These are phyloP conservation scores for Geranium incanum DNA, from an alignment of 441 rosid genomes.

Conservation along the genomic window DNA sequence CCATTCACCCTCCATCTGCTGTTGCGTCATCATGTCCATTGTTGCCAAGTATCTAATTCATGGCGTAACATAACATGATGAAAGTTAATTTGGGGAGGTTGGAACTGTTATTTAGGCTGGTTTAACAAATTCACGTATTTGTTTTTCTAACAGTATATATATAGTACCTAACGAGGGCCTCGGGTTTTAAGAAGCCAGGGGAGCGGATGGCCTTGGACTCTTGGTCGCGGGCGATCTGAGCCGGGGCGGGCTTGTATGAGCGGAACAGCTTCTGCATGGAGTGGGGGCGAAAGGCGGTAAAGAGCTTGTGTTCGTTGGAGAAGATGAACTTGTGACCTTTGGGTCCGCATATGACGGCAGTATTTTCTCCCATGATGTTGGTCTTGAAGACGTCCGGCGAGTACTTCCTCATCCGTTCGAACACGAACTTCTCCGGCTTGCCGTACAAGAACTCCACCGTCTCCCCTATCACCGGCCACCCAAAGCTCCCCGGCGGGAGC, in stretches of 20 bases:
- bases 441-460: constrained; percentile 21
- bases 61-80: no score
- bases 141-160: no score
- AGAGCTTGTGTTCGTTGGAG: constrained; percentile 29
- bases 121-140: no score
- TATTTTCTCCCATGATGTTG: constrained; percentile 26
- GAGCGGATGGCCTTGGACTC: constrained; percentile 16
- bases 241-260: constrained; percentile 10
- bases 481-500: constrained; percentile 27
- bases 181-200: constrained; percentile 26
- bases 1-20: constrained; percentile 19
- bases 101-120: no score
- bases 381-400: constrained; percentile 28
- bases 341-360: constrained; percentile 25
- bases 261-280: constrained; percentile 32
- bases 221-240: background rate
- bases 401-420: constrained; percentile 25
- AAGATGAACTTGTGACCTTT: constrained; percentile 29
- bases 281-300: constrained; percentile 26
- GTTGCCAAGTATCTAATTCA: no score
- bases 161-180: constrained; percentile 24
- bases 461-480: constrained; percentile 34
- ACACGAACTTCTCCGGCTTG: constrained; percentile 26
- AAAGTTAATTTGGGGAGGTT: no score
- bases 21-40: background rate